phyloP scores from a whole-genome alignment of 331 rosid genomes.

The Cydonia oblonga region DNA sequence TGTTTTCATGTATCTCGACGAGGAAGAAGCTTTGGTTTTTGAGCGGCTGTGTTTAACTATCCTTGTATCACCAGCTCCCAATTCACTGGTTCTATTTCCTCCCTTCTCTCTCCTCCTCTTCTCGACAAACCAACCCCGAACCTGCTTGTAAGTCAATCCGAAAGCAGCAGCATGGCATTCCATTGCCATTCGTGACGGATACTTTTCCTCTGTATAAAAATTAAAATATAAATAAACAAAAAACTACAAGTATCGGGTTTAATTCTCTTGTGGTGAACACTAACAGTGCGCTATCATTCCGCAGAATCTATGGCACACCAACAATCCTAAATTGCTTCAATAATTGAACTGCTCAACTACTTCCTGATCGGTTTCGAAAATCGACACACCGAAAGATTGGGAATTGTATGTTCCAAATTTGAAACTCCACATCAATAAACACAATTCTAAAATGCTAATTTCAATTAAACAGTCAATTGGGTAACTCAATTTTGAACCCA shows the following conservation, averaged over 20 bases:
- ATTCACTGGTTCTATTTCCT: slow-evolving; percentile 17
- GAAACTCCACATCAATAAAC: neutral
- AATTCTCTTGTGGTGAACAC: neutral
- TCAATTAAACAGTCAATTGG: neutral
- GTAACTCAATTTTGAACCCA: neutral
- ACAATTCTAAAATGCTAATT: neutral
- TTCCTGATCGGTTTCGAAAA: neutral
- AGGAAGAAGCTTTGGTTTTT: slow-evolving; percentile 9
- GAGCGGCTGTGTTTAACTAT: neutral
- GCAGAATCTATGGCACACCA: neutral
- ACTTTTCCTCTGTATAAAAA: slow-evolving; percentile 43
- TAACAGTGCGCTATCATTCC: neutral
- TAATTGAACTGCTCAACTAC: neutral
- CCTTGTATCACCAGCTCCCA: slow-evolving; percentile 15
- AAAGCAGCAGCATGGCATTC: slow-evolving; percentile 33
- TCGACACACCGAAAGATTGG: neutral
- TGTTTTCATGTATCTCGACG: slow-evolving; percentile 11
- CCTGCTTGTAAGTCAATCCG: slow-evolving; percentile 52
- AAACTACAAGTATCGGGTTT: neutral
- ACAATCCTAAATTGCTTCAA: neutral
- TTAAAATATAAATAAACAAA: neutral
- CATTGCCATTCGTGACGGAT: slow-evolving; percentile 29
- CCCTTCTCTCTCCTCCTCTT: slow-evolving; percentile 49
- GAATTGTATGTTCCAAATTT: neutral
- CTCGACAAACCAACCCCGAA: slow-evolving; percentile 50